Conservation (phyloP, 345 rosid species). For the Bruguiera gymnorhiza region DNA sequence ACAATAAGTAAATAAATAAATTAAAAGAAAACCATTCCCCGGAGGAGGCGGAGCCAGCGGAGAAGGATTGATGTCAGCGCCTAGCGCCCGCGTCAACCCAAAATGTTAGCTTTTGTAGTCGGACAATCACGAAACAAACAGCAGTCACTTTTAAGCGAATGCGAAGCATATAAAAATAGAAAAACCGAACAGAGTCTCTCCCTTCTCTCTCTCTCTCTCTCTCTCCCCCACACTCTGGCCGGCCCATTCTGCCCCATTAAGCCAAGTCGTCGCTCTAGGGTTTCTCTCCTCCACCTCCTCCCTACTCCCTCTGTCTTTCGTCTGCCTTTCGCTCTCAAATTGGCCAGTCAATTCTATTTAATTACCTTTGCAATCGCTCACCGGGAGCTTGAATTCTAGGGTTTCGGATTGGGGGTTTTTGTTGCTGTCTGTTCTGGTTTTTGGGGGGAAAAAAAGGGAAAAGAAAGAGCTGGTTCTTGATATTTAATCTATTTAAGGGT, state of each 20-base stretch:
- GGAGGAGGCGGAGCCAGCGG: neutral
- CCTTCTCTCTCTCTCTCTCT: no score
- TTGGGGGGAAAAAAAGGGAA: no score
- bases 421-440: no score
- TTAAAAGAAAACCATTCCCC: neutral
- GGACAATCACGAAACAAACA: no score
- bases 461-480: neutral
- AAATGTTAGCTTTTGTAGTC: no score
- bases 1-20: neutral
- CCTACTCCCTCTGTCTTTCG: neutral
- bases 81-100: no score
- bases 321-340: neutral
- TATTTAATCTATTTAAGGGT: neutral
- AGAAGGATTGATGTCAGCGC: neutral
- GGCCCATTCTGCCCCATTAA: neutral
- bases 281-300: conserved; percentile 2
- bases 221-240: neutral
- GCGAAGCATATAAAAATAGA: no score
- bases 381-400: neutral
- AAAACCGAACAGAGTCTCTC: no score
- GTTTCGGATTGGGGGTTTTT: neutral
- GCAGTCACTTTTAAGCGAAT: no score
- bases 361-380: neutral
- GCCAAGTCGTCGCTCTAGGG: conserved; percentile 17
- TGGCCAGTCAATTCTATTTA: no score